Evolutionary conservation across 2,329 filamentous ascomycete genomes (phyloP), one percentile per base, ranked within the genome.

Genomic region (Didymella pomorum): DNA sequence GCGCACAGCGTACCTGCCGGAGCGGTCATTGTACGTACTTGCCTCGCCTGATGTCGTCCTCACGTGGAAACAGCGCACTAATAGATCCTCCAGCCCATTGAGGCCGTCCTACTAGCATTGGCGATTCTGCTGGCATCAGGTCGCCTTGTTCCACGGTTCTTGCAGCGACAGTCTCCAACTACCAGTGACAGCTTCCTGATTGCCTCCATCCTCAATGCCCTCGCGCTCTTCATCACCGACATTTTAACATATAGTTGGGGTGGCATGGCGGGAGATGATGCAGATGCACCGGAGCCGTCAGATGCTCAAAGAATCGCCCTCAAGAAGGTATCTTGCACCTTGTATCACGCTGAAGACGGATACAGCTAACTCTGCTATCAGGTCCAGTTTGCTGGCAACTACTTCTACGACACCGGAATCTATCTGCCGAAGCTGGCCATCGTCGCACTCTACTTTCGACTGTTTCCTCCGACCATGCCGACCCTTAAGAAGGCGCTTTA

Each of bases 331-430:
- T 16, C 2, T 1, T 18, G 35, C 20, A 4, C 7, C 6, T 21
- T 2, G 21, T 16, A 9, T 2, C n/a, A 25, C 3, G 23, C 11
- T 39, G 12, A 16, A 12, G n/a, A 10, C 21, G 37, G 31, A 25
- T 16, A 16, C n/a, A 20, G 12, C n/a, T 39, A 39, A 2, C 2
- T 6, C 9, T 5, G n/a, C 20, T 11, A 39, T 20, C n/a, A 66
- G 62, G 63, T 65, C 4, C 62, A 65, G 42, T 67, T 67, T 25
- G 63, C 61, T 4, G 64, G 62, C 6, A 67, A 64, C 44, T 60
- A 58, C 9, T 67, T 67, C 39, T 67, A 67, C 18, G 64, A 67
- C 12, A 64, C 58, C 16, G 64, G 64, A 4, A 67, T 67, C n/a
- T 67, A 67, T 33, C 37, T 56, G 37, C 64, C 62, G 31, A 67